Percentiles rank a stretch among this genome's conserved stretches.
These are phyloP conservation scores for Brettanomyces anomalus DNA, from an alignment of 805 yeast genomes.

Conservation along the genomic window DNA sequence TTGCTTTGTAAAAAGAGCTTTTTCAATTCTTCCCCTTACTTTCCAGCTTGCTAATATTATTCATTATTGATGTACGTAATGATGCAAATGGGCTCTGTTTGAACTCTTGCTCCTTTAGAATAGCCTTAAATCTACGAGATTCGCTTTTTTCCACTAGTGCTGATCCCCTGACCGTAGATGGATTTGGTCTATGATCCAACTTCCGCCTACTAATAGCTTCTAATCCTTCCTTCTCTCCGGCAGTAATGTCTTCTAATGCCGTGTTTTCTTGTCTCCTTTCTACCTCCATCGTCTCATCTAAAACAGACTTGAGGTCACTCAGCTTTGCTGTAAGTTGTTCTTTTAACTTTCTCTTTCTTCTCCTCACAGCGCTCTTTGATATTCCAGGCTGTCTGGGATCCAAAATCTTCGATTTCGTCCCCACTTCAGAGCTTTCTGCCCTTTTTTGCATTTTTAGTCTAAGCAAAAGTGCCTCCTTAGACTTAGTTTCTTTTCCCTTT, in stretches of 20 bases:
- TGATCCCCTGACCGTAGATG: conserved; percentile 32
- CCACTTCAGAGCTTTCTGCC: neutral
- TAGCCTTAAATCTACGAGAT: conserved; percentile 45
- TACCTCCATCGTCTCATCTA: conserved; percentile 29
- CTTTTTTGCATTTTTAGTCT: conserved; percentile 1
- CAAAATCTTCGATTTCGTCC: conserved; percentile 2
- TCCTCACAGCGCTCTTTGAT: conserved; percentile 57
- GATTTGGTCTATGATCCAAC: conserved; percentile 28
- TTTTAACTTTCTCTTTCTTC: conserved; percentile 52
- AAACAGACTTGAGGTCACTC: conserved; percentile 48
- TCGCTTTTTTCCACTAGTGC: conserved; percentile 48
- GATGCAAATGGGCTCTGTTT: conserved; percentile 57
- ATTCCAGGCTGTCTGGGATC: conserved; percentile 34
- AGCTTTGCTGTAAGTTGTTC: conserved; percentile 61
- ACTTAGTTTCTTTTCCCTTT: neutral
- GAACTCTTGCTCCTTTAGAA: conserved; percentile 46
- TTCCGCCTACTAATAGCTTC: conserved; percentile 17
- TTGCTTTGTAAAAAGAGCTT: neutral
- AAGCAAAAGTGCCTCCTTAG: neutral
- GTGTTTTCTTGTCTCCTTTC: conserved; percentile 5
- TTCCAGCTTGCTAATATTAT: conserved; percentile 14
- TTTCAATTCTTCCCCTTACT: neutral
- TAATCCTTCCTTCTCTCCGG: conserved; percentile 13
- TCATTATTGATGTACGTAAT: conserved; percentile 47
- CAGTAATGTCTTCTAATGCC: conserved; percentile 1